These are phyloP conservation scores for Septoria linicola DNA, from an alignment of 2,329 filamentous ascomycete genomes.

Conservation along the genomic window DNA sequence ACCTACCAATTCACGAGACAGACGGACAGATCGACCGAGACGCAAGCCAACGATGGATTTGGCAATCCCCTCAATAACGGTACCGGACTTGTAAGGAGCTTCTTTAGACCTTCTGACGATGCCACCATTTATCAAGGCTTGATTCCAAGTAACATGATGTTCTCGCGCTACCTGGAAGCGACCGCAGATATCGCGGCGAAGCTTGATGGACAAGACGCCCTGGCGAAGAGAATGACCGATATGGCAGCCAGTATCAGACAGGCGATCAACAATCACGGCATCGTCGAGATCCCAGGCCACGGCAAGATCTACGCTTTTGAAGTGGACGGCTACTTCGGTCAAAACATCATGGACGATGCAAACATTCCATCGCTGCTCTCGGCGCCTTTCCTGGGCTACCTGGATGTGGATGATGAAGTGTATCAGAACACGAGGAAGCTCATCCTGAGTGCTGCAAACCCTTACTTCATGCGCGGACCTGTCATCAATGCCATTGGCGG, in stretches of 20 bases:
- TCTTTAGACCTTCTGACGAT: conserved; percentile 53
- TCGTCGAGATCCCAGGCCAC: conserved; percentile 40
- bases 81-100: conserved; percentile 51
- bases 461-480: conserved; percentile 53
- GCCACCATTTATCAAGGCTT: conserved; percentile 51
- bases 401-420: conserved; percentile 40
- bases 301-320: conserved; percentile 51
- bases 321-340: conserved; percentile 42
- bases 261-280: conserved; percentile 48
- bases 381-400: conserved; percentile 63
- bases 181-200: conserved; percentile 54
- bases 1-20: conserved; percentile 49
- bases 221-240: conserved; percentile 57
- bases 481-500: conserved; percentile 51
- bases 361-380: conserved; percentile 68
- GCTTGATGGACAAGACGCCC: conserved; percentile 47
- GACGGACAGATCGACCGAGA: conserved; percentile 49
- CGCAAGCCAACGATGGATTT: conserved; percentile 53
- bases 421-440: conserved; percentile 50
- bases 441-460: conserved; percentile 47
- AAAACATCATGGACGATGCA: conserved; percentile 69
- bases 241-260: conserved; percentile 50
- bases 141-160: conserved; percentile 66
- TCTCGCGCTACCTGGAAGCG: conserved; percentile 60
- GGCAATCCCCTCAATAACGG: conserved; percentile 51